Conservation (phyloP, 805 yeast genomes). For the Lipomyces kockii region DNA sequence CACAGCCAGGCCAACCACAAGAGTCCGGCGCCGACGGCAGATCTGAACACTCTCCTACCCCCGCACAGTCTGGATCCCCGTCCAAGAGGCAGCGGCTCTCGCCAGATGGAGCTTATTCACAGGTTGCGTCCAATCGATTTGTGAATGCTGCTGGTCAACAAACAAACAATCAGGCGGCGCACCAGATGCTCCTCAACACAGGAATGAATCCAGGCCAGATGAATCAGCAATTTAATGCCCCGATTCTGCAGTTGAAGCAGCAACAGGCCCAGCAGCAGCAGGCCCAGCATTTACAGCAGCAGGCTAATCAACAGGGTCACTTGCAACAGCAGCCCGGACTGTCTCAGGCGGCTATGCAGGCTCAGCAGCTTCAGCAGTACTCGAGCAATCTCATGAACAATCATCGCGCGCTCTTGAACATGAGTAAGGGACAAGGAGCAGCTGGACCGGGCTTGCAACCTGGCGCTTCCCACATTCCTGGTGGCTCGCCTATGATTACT, state of each 20-base stretch:
- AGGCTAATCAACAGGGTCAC: slow-evolving; percentile 39
- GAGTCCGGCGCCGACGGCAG: slow-evolving; percentile 16
- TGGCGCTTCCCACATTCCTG: slow-evolving; percentile 23
- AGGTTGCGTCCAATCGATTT: slow-evolving; percentile 23
- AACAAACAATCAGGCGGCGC: slow-evolving; percentile 25
- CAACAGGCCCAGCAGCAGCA: slow-evolving; percentile 38
- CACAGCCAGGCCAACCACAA: slow-evolving; percentile 25
- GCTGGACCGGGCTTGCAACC: slow-evolving; percentile 13
- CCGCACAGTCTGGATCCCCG: slow-evolving; percentile 41
- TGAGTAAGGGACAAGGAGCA: slow-evolving; percentile 25
- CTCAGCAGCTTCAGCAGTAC: slow-evolving; percentile 36
- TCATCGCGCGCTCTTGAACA: slow-evolving; percentile 28
- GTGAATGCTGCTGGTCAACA: slow-evolving; percentile 22
- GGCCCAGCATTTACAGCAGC: slow-evolving; percentile 39
- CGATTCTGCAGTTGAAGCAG: slow-evolving; percentile 38
- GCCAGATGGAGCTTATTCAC: slow-evolving; percentile 43
- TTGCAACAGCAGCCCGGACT: slow-evolving; percentile 14
- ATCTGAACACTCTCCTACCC: slow-evolving; percentile 39
- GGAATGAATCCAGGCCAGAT: slow-evolving; percentile 34
- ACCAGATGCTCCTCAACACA: slow-evolving; percentile 38
- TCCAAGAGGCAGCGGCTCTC: slow-evolving; percentile 47
- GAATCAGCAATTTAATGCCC: slow-evolving; percentile 35
- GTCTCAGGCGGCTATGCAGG: slow-evolving; percentile 28
- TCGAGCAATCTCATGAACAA: slow-evolving; percentile 28
- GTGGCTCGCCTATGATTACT: slow-evolving; percentile 28